Evolutionary conservation across 2,329 filamentous ascomycete genomes (phyloP).

Genomic region (Phyllosticta paracitricarpa): DNA sequence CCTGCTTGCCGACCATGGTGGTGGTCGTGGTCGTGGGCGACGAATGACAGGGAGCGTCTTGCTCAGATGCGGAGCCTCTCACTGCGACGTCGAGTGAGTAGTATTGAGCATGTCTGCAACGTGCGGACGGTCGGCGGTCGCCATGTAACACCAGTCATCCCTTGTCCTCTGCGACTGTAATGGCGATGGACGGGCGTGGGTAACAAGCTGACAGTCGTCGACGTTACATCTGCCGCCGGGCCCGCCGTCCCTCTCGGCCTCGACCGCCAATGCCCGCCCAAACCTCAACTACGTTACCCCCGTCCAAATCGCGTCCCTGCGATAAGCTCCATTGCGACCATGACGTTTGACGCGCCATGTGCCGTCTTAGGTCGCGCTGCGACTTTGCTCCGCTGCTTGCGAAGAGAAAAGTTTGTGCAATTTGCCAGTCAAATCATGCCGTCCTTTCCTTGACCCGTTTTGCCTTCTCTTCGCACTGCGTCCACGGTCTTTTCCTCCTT

Average conservation of each 20-base stretch:
- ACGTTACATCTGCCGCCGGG: conserved; percentile 8
- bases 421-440: neutral
- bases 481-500: neutral
- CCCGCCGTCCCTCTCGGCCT: neutral
- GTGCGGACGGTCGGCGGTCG: conserved; percentile 7
- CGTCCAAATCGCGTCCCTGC: neutral
- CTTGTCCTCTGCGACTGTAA: conserved; percentile 5
- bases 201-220: neutral
- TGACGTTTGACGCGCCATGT: conserved; percentile 1
- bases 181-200: neutral
- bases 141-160: conserved; percentile 12
- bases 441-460: neutral
- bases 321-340: conserved; percentile 5
- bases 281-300: conserved; percentile 5
- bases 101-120: conserved; percentile 12
- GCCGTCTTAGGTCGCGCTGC: conserved; percentile 2
- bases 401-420: neutral
- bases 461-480: neutral
- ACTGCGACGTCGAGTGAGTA: conserved; percentile 9
- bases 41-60: conserved; percentile 5
- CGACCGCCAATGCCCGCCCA: conserved; percentile 1
- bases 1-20: conserved; percentile 38
- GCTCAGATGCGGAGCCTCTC: conserved; percentile 7
- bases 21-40: neutral
- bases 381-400: conserved; percentile 1